Evolutionary conservation across 345 rosid genomes (phyloP), one percentile per base, ranked within the genome.

Genomic region (Syzygium aromaticum): DNA sequence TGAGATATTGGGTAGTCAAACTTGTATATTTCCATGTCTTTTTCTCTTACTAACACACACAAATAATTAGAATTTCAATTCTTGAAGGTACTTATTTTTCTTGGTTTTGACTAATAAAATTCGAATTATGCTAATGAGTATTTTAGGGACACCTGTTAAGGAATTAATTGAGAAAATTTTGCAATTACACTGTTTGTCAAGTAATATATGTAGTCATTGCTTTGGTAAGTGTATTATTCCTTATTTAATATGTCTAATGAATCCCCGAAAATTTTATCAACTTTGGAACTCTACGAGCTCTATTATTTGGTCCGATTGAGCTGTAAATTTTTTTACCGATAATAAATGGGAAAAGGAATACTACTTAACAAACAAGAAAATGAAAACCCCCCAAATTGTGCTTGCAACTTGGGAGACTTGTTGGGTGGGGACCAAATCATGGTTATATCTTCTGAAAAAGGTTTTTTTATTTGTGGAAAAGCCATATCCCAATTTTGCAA

Each of bases 271-370:
- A 12, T n/a, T 61, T 0, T 11, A 8, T n/a, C 1, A 0, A 61
- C 33, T n/a, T 30, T 61, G 6, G 8, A 61, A 61, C 73, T 6
- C 28, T n/a, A 8, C 38, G 12, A 61, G 33, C 0, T 61, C 28
- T 13, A 14, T 6, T n/a, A n/a, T 61, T n/a, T 61, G 9, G 73
- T 8, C 16, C 0, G 2, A n/a, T 2, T 0, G 0, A 13, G 33
- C 9, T 1, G 19, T 12, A 61, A 13, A 6, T n/a, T 3, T n/a
- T 61, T 6, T 61, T 61, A n/a, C 0, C 1, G 4, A 61, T 0
- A 33, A 61, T 14, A 59, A 59, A 0, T 27, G 2, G 46, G 46
- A 59, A 59, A 59, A 27, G 2, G 17, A 7, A 43, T 43, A 43
- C 46, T 43, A 43, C 46, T 43, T 43, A 7, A 43, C 46, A 43